Conservation (phyloP, 352 stramenopile genomes). For the Peronospora farinosa region DNA sequence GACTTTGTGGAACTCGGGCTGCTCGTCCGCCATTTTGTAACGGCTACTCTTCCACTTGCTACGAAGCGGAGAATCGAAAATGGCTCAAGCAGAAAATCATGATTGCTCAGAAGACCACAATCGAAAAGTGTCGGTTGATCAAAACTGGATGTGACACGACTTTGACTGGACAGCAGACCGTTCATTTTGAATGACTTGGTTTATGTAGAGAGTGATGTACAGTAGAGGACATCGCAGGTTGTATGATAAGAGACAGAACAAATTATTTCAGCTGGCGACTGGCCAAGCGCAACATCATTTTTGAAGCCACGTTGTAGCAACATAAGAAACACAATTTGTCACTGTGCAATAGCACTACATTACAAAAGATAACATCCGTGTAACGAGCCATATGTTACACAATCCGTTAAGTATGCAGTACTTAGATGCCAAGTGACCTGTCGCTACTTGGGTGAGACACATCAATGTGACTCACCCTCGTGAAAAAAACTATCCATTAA, state of each 20-base stretch:
- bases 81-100: slow-evolving; percentile 4
- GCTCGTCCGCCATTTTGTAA: slow-evolving; percentile 12
- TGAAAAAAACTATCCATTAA: no score
- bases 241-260: slow-evolving; percentile 21
- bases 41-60: neutral
- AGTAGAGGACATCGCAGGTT: neutral
- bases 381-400: no score
- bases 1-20: slow-evolving; percentile 46
- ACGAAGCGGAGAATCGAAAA: slow-evolving; percentile 13
- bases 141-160: neutral
- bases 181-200: slow-evolving; percentile 4
- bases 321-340: no score
- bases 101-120: slow-evolving; percentile 14
- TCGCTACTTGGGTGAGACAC: no score
- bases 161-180: slow-evolving; percentile 29
- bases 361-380: neutral
- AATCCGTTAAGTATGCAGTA: no score
- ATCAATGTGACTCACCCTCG: no score
- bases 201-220: slow-evolving; percentile 12
- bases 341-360: no score
- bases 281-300: no score
- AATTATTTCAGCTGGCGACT: neutral
- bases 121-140: slow-evolving; percentile 13
- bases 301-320: no score
- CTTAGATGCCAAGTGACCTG: no score